These are phyloP conservation scores for Medicago arabica DNA, from an alignment of 306 rosid genomes.

Conservation along the genomic window DNA sequence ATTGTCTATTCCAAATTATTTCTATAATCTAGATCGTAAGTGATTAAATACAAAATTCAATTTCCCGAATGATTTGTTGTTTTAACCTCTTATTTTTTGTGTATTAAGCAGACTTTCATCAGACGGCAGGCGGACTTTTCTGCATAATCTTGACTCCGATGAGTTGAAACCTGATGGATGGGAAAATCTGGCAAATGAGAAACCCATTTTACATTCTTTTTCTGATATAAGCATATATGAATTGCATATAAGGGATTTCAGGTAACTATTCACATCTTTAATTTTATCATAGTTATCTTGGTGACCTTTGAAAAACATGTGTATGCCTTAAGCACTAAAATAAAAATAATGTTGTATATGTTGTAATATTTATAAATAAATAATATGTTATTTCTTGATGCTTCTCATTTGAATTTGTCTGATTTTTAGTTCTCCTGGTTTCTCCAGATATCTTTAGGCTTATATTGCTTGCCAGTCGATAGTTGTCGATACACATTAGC, in stretches of 20 bases:
- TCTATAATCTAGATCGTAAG: constrained; percentile 20
- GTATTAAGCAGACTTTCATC: constrained; percentile 76
- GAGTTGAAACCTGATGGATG: constrained; percentile 79
- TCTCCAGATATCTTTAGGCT: constrained; percentile 22
- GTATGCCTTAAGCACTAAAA: constrained; percentile 5
- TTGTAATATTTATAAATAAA: not conserved
- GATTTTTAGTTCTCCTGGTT: not conserved
- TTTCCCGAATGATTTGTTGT: constrained; percentile 24
- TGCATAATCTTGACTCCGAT: constrained; percentile 65
- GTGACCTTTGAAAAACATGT: constrained; percentile 26
- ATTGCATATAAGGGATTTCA: constrained; percentile 90
- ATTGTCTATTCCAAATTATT: constrained; percentile 44
- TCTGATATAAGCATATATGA: constrained; percentile 91
- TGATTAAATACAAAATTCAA: not conserved
- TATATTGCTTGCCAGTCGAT: constrained; percentile 7
- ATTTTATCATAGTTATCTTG: constrained; percentile 22
- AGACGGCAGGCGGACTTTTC: constrained; percentile 72
- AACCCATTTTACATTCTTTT: constrained; percentile 66
- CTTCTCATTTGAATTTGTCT: too few species aligned
- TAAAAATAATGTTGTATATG: constrained; percentile 11
- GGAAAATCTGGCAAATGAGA: constrained; percentile 73
- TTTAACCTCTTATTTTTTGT: constrained; percentile 39
- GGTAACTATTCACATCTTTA: constrained; percentile 52
- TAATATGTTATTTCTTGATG: not conserved
- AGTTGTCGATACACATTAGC: constrained; percentile 11